A percentile compares a stretch with the other conserved stretches of the same genome.
These are phyloP conservation scores for Thamnidium elegans DNA, from an alignment of 192 early-diverging fungal species.

Conservation along the genomic window DNA sequence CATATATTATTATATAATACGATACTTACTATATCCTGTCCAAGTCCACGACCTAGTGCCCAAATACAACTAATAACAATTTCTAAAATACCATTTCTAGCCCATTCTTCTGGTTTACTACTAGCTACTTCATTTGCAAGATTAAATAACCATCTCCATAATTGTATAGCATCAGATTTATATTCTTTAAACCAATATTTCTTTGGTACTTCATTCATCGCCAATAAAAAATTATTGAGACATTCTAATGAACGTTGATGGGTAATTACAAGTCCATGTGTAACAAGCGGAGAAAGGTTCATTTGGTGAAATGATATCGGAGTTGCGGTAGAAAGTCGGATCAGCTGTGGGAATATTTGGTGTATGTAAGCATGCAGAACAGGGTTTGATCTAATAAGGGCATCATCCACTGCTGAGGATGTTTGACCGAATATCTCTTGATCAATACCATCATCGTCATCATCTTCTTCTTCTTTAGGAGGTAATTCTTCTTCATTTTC, in stretches of 20 bases:
- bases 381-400: conserved; percentile 27
- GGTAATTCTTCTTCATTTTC: conserved; percentile 38
- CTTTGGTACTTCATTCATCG: conserved; percentile 62
- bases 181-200: conserved; percentile 62
- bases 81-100: conserved; percentile 42
- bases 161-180: conserved; percentile 41
- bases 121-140: conserved; percentile 38
- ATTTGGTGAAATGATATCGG: conserved; percentile 46
- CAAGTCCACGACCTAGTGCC: conserved; percentile 67
- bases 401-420: conserved; percentile 31
- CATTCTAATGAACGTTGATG: conserved; percentile 68
- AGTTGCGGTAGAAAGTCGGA: conserved; percentile 49
- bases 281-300: conserved; percentile 34
- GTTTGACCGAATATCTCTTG: conserved; percentile 27
- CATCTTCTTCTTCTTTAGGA: conserved; percentile 22
- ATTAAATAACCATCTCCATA: conserved; percentile 57
- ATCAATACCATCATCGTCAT: conserved; percentile 29
- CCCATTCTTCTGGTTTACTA: conserved; percentile 6
- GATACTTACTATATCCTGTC: conserved; percentile 50
- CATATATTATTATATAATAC: neutral
- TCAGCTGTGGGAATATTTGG: conserved; percentile 48
- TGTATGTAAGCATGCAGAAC: conserved; percentile 49
- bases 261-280: conserved; percentile 53
- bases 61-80: conserved; percentile 71
- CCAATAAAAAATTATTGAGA: conserved; percentile 73